Conservation (phyloP, 306 rosid species). For the Amphicarpaea edgeworthii region DNA sequence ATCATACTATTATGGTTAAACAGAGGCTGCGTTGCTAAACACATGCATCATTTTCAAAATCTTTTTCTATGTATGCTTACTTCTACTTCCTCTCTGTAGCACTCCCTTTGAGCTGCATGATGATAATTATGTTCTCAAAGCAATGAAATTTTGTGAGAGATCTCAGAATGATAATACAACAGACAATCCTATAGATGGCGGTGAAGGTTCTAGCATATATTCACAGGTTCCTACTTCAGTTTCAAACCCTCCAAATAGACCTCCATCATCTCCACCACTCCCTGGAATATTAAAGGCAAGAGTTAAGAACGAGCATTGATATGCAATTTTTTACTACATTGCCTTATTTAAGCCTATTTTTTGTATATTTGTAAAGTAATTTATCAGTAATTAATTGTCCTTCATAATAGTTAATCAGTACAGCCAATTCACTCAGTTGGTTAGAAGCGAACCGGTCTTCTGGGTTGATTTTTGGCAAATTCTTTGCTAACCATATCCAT, state of each 20-base stretch:
- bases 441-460: constrained; percentile 43
- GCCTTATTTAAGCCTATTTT: constrained; percentile 48
- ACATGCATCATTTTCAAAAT: constrained; percentile 1
- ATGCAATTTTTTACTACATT: constrained; percentile 22
- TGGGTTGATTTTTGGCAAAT: constrained; percentile 52
- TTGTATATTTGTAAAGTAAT: constrained; percentile 72
- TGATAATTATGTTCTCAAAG: constrained; percentile 86
- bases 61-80: constrained; percentile 1
- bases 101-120: constrained; percentile 97
- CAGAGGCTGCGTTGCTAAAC: background rate
- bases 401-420: constrained; percentile 40
- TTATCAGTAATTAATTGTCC: constrained; percentile 43
- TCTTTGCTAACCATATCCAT: constrained; percentile 45
- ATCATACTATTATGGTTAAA: background rate
- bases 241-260: constrained; percentile 63
- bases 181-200: constrained; percentile 67
- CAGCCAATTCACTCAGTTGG: constrained; percentile 50
- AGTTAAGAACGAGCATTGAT: constrained; percentile 81
- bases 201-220: constrained; percentile 76
- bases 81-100: constrained; percentile 52
- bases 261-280: constrained; percentile 85
- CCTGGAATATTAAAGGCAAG: constrained; percentile 95
- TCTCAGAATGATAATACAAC: constrained; percentile 59
- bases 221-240: constrained; percentile 56
- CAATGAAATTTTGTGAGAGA: constrained; percentile 81